phyloP scores from a whole-genome alignment of 306 rosid genomes.

The Sechiopsis laciniata region DNA sequence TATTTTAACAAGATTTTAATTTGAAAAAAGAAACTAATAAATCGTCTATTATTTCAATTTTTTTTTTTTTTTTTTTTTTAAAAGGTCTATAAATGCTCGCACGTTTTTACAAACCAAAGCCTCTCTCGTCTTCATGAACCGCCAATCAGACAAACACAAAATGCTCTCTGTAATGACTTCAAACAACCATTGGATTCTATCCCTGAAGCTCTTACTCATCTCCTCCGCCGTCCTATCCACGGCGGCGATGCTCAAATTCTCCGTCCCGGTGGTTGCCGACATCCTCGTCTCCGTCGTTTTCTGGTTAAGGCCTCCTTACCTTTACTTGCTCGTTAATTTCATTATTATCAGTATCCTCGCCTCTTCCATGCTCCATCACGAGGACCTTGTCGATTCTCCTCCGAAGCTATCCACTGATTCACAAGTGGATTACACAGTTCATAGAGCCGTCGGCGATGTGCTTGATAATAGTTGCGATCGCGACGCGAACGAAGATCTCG shows the following conservation, averaged over 20 bases:
- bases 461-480: conserved; percentile 14
- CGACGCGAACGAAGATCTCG: conserved; percentile 20
- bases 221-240: conserved; percentile 53
- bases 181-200: conserved; percentile 29
- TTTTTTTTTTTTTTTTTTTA: no score
- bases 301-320: conserved; percentile 72
- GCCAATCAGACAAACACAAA: background rate
- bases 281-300: conserved; percentile 40
- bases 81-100: background rate
- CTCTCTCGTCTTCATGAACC: background rate
- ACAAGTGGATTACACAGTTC: background rate
- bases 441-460: conserved; percentile 7
- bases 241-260: conserved; percentile 58
- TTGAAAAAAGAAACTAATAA: background rate
- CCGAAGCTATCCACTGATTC: conserved; percentile 9
- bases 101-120: background rate
- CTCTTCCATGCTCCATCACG: conserved; percentile 52
- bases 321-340: conserved; percentile 61
- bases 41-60: no score
- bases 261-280: conserved; percentile 44
- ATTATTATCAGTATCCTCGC: conserved; percentile 78
- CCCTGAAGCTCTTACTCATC: conserved; percentile 42
- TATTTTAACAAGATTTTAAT: background rate
- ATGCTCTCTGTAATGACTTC: conserved; percentile 18
- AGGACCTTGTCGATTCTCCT: conserved; percentile 20